A percentile compares a stretch with the other conserved stretches of the same genome.
phyloP scores from a whole-genome alignment of 306 rosid species.

The Fragaria vesca region DNA sequence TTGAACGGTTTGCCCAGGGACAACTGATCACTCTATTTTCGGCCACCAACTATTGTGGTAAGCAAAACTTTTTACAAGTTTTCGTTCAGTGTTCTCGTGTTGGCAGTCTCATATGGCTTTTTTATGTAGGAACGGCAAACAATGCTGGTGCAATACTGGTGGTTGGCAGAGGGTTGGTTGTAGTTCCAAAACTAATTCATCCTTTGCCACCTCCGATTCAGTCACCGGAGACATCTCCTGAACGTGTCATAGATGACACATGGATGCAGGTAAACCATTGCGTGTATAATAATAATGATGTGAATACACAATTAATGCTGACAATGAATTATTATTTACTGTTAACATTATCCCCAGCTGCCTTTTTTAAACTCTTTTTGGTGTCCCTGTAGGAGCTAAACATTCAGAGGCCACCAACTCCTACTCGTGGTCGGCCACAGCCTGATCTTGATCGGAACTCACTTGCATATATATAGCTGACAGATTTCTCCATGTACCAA shows the following conservation, averaged over 20 bases:
- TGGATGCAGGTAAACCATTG: conserved; percentile 90
- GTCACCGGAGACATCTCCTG: conserved; percentile 98
- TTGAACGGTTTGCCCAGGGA: conserved; percentile 99
- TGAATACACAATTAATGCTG: background rate
- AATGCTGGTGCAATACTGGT: conserved; percentile 98
- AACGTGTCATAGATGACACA: conserved; percentile 74
- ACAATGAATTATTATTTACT: background rate
- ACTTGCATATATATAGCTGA: conserved; percentile 80
- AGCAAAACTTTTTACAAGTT: conserved; percentile 23
- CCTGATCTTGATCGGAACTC: conserved; percentile 95
- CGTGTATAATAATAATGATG: background rate
- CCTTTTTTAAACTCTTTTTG: background rate
- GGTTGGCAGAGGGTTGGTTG: conserved; percentile 98
- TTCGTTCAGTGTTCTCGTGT: conserved; percentile 5
- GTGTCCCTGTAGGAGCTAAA: conserved; percentile 69
- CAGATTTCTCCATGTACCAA: conserved; percentile 14
- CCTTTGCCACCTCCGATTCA: conserved; percentile 97
- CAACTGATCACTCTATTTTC: conserved; percentile 97
- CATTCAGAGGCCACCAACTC: conserved; percentile 98
- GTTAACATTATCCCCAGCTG: background rate
- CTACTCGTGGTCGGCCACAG: conserved; percentile 97
- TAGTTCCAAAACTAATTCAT: conserved; percentile 95
- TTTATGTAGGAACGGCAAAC: conserved; percentile 83
- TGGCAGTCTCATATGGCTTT: conserved; percentile 28
- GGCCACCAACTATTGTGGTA: conserved; percentile 98